phyloP scores from a whole-genome alignment of 2,329 filamentous ascomycete genomes.

The Beauveria rudraprayagi region DNA sequence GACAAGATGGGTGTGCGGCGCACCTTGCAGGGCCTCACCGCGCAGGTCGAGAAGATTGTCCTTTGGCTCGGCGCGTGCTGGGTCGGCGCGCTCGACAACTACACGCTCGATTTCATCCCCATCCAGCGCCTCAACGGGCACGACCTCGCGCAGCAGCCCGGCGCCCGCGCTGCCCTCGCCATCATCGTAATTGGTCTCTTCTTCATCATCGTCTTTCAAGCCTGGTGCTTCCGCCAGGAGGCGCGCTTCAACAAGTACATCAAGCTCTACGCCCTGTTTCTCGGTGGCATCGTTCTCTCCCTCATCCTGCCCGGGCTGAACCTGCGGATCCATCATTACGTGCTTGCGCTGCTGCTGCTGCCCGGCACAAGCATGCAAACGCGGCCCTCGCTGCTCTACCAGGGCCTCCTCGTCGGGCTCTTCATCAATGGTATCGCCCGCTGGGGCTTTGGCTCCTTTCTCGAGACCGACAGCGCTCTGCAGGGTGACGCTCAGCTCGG shows the following conservation, averaged over 20 bases:
- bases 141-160: constrained; percentile 82
- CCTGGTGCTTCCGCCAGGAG: constrained; percentile 80
- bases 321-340: constrained; percentile 91
- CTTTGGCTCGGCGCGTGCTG: constrained; percentile 87
- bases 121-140: constrained; percentile 86
- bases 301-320: constrained; percentile 68
- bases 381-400: constrained; percentile 74
- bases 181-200: constrained; percentile 67
- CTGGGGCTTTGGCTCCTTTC: constrained; percentile 85
- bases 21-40: constrained; percentile 62
- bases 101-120: constrained; percentile 90
- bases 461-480: constrained; percentile 71
- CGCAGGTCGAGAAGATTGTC: constrained; percentile 82
- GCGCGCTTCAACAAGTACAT: constrained; percentile 72
- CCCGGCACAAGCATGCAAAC: constrained; percentile 87
- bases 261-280: constrained; percentile 65
- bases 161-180: constrained; percentile 73
- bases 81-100: constrained; percentile 87
- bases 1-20: constrained; percentile 70
- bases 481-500: constrained; percentile 59
- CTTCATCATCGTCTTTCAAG: constrained; percentile 62
- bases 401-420: constrained; percentile 80
- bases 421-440: constrained; percentile 91
- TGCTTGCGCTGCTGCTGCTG: constrained; percentile 76
- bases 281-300: constrained; percentile 58